Evolutionary conservation across 2,329 filamentous ascomycete genomes (phyloP), one percentile per base, ranked within the genome.

Genomic region (Monosporascus sp.): DNA sequence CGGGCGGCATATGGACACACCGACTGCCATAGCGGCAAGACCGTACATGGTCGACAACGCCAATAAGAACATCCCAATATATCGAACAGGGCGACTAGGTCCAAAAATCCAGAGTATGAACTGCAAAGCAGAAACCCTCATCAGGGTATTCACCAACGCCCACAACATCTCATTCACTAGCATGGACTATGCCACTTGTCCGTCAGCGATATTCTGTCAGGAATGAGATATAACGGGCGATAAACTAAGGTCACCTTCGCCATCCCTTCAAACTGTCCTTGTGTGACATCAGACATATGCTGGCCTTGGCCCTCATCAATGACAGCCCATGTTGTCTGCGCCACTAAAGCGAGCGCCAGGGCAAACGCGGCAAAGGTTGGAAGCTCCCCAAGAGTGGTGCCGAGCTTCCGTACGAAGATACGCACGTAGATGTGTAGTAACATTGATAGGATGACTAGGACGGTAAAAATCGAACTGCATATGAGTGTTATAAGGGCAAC

Each of bases 401-500:
- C 49, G 24, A 52, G 22, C 17, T 3, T 17, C 2, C 9, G 7
- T 11, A 2, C 1, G 15, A 20, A 2, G 18, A 44, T 2, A 37
- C 27, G 25, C 15, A 48, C 17, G 37, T 24, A 50, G n/a, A 15
- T 9, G 7, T 55, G 48, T 8, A 55, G 35, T 14, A 31, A 9
- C 7, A 55, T 24, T 18, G 47, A 52, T n/a, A 55, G 18, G 24
- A 49, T 15, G 37, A 51, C 38, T 35, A 55, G n/a, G 44, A 49
- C 47, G 25, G 35, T 37, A 37, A 55, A 51, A 25, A 53, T 20
- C 41, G 41, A 51, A 17, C 37, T 49, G 45, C 51, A 55, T 45
- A 55, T 24, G 25, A 55, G 51, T 63, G 63, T 38, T 68, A 68
- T 11, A 47, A 47, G 27, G 66, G 68, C 6, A 60, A 62, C 47